These are phyloP conservation scores for Cerioporus squamosus DNA, from an alignment of 1,284 basidiomycete species.

Conservation along the genomic window DNA sequence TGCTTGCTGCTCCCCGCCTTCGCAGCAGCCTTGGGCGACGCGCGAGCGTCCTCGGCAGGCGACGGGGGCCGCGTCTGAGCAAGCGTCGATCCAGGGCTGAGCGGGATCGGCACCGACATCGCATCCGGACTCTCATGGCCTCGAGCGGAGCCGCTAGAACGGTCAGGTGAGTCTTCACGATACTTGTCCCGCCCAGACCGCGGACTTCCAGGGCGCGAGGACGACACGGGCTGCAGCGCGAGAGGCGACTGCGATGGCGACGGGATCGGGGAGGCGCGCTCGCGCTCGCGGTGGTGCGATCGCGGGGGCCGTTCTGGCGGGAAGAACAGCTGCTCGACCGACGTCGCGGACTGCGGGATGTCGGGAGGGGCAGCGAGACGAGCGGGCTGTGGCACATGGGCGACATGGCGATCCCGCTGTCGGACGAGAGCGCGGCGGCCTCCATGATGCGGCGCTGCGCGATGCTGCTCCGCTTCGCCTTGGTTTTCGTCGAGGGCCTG, in stretches of 20 bases:
- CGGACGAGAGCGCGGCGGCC: constrained; percentile 16
- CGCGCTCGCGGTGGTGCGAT: constrained; percentile 10
- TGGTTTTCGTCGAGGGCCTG: constrained; percentile 10
- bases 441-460: constrained; percentile 22
- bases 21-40: constrained; percentile 10
- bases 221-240: constrained; percentile 14
- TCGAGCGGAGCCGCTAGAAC: background rate
- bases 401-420: constrained; percentile 20
- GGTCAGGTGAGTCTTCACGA: no score
- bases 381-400: constrained; percentile 23
- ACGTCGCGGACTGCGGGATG: constrained; percentile 18
- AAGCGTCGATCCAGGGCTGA: constrained; percentile 23
- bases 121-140: constrained; percentile 8
- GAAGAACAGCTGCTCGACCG: constrained; percentile 15
- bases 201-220: background rate
- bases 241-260: constrained; percentile 20
- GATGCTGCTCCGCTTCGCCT: constrained; percentile 14
- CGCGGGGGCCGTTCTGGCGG: constrained; percentile 14
- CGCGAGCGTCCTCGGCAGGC: constrained; percentile 8
- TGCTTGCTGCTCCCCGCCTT: constrained; percentile 13
- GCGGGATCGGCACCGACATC: constrained; percentile 15
- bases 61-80: constrained; percentile 22
- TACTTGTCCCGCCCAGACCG: background rate
- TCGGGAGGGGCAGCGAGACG: constrained; percentile 20
- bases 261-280: constrained; percentile 7